These are phyloP conservation scores for Juglanconis juglandina DNA, from an alignment of 2,329 filamentous ascomycete species.

Conservation along the genomic window DNA sequence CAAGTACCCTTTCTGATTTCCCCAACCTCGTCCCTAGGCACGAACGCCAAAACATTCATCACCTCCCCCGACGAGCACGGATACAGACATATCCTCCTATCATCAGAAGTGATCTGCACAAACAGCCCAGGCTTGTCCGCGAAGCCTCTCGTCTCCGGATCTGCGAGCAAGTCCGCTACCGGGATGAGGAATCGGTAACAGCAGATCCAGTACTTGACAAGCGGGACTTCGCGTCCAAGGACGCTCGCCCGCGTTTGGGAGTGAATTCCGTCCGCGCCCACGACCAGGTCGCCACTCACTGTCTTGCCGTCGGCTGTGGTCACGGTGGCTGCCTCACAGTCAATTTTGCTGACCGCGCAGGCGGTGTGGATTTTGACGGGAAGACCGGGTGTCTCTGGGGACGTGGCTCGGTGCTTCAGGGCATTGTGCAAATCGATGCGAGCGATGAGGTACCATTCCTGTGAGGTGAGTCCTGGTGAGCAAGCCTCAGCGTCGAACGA, in stretches of 20 bases:
- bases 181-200: conserved; percentile 16
- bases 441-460: conserved; percentile 14
- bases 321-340: conserved; percentile 11
- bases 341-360: background rate
- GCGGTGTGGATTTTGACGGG: conserved; percentile 14
- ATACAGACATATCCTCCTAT: conserved; percentile 9
- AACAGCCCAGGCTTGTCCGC: conserved; percentile 5
- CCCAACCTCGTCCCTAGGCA: conserved; percentile 10
- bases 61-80: conserved; percentile 7
- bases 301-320: conserved; percentile 5
- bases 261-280: conserved; percentile 14
- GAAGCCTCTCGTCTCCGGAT: conserved; percentile 5
- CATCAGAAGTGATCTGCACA: background rate
- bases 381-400: background rate
- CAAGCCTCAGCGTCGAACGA: background rate
- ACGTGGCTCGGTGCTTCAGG: conserved; percentile 8
- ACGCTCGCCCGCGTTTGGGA: conserved; percentile 6
- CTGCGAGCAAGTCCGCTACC: background rate
- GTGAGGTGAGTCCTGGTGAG: background rate
- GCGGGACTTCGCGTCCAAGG: background rate
- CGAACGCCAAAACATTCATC: conserved; percentile 7
- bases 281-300: conserved; percentile 12
- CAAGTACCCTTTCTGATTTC: conserved; percentile 12
- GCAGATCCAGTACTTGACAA: background rate
- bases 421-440: conserved; percentile 13